Evolutionary conservation across 1,139 yeast genomes (phyloP).

Genomic region (Candida sojae): DNA sequence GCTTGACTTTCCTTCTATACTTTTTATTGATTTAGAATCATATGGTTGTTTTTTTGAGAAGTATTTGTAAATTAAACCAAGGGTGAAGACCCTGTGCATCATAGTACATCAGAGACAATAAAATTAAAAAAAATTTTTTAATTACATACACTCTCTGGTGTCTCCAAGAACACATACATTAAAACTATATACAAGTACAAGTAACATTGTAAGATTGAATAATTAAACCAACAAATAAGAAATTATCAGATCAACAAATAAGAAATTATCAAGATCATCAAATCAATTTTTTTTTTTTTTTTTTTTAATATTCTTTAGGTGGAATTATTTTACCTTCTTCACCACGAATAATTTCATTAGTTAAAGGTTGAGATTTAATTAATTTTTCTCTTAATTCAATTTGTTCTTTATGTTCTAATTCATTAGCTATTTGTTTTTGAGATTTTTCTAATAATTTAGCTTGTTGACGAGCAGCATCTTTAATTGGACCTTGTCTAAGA

Average conservation of each 20-base stretch:
- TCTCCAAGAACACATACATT: slow-evolving; percentile 55
- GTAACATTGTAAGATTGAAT: background rate
- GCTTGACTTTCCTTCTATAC: slow-evolving; percentile 25
- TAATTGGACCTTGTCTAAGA: slow-evolving; percentile 76
- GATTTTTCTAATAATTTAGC: slow-evolving; percentile 34
- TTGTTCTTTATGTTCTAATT: slow-evolving; percentile 76
- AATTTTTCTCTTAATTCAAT: slow-evolving; percentile 63
- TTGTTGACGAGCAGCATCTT: slow-evolving; percentile 65
- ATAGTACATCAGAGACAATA: slow-evolving; percentile 50
- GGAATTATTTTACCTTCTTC: slow-evolving; percentile 17
- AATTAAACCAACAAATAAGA: no score
- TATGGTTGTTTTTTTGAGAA: background rate
- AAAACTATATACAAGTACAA: background rate
- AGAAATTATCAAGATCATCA: no score
- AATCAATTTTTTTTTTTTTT: background rate
- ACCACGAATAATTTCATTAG: slow-evolving; percentile 37
- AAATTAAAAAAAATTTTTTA: slow-evolving; percentile 8
- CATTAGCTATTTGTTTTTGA: slow-evolving; percentile 53
- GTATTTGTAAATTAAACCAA: slow-evolving; percentile 20
- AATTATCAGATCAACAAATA: no score
- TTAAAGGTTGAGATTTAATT: slow-evolving; percentile 67
- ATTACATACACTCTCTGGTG: slow-evolving; percentile 40
- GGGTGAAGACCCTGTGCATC: slow-evolving; percentile 37
- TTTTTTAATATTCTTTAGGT: background rate
- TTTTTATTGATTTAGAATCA: background rate